Conservation (phyloP, 1,284 basidiomycete genomes). For the Boletus sp. region DNA sequence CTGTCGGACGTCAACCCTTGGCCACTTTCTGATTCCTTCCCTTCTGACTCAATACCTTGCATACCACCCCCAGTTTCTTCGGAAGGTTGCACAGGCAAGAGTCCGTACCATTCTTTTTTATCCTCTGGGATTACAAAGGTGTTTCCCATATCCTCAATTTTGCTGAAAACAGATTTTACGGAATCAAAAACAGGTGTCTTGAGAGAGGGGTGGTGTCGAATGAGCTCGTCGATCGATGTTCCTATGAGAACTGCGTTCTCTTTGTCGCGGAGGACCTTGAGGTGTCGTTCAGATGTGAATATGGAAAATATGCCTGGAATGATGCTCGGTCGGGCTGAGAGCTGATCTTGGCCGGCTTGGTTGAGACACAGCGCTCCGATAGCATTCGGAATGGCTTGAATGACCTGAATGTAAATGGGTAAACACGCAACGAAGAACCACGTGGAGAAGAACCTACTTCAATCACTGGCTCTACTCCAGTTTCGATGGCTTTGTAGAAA, state of each 20-base stretch:
- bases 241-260: constrained; percentile 91
- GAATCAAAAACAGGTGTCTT: constrained; percentile 78
- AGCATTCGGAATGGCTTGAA: constrained; percentile 92
- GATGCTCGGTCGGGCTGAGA: constrained; percentile 72
- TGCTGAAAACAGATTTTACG: constrained; percentile 63
- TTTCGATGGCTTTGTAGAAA: constrained; percentile 84
- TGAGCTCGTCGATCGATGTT: constrained; percentile 89
- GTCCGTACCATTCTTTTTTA: constrained; percentile 62
- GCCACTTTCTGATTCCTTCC: constrained; percentile 20
- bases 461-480: constrained; percentile 80
- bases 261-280: constrained; percentile 87
- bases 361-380: constrained; percentile 96
- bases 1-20: constrained; percentile 30
- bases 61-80: constrained; percentile 46
- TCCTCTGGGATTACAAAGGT: constrained; percentile 54
- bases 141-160: constrained; percentile 71
- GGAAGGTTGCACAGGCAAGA: constrained; percentile 39
- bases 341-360: constrained; percentile 80
- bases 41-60: constrained; percentile 43
- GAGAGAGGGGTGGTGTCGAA: constrained; percentile 91
- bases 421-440: constrained; percentile 1
- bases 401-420: constrained; percentile 51
- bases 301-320: constrained; percentile 83
- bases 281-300: constrained; percentile 82
- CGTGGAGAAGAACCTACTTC: constrained; percentile 55